These are phyloP conservation scores for Alternaria burnsii DNA, from an alignment of 2,329 filamentous ascomycete genomes.

Conservation along the genomic window DNA sequence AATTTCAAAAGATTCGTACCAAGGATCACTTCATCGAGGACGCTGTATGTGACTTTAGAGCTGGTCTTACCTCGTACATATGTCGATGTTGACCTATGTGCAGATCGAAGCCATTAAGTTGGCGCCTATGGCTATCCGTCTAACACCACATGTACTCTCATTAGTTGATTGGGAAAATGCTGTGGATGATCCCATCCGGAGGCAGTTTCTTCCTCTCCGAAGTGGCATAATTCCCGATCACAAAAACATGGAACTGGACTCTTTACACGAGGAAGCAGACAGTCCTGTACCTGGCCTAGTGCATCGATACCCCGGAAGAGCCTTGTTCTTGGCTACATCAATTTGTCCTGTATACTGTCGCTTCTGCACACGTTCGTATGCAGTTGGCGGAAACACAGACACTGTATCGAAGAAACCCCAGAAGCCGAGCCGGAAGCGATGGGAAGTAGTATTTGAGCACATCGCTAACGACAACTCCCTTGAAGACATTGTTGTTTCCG, in stretches of 20 bases:
- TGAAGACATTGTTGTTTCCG: constrained; percentile 69
- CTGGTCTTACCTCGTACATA: too few species aligned
- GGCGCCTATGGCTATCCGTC: constrained; percentile 67
- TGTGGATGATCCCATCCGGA: constrained; percentile 66
- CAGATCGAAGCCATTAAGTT: constrained; percentile 58
- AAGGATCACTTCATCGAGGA: constrained; percentile 65
- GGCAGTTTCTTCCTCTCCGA: constrained; percentile 67
- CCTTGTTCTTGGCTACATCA: constrained; percentile 67
- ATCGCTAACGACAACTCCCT: constrained; percentile 61
- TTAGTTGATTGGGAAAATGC: constrained; percentile 68
- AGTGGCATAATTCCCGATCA: constrained; percentile 65
- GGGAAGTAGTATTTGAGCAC: constrained; percentile 66
- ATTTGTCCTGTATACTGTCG: constrained; percentile 70
- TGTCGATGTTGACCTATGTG: background rate
- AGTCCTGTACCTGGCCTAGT: constrained; percentile 66
- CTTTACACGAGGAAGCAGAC: constrained; percentile 65
- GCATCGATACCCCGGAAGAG: constrained; percentile 71
- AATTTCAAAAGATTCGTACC: constrained; percentile 53
- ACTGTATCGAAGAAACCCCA: constrained; percentile 54
- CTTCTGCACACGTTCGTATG: constrained; percentile 69
- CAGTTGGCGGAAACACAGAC: constrained; percentile 64
- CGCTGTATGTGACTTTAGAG: constrained; percentile 40
- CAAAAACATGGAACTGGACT: constrained; percentile 63
- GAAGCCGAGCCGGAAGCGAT: constrained; percentile 57
- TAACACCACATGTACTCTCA: constrained; percentile 69